Evolutionary conservation across 768 basidiomycete species (phyloP), one percentile per base, ranked within the genome.

Genomic region (Trametopsis cervina): DNA sequence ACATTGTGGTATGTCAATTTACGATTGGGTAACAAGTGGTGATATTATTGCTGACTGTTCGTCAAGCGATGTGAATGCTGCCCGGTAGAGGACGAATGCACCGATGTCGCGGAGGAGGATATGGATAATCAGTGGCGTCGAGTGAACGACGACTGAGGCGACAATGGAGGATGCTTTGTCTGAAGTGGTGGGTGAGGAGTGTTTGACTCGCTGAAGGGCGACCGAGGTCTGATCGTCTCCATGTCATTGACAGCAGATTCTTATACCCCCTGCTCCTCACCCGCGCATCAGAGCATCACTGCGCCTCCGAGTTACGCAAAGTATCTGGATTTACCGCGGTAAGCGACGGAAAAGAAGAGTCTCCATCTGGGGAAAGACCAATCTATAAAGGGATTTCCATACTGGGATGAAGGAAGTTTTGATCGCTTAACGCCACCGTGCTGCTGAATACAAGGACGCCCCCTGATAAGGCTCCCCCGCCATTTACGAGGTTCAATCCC

Each of bases 1-100:
- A 57, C 65, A 66, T 66, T 33, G 35, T 47, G 40, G 42, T 46
- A 22, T 26, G 47, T 33, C 15, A 41, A 42, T n/a, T 7, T 2
- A n/a, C 17, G 38, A 18, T 9, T 36, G 36, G 17, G 9, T 40
- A n/a, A n/a, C n/a, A n/a, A n/a, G 7, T 15, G 29, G 15, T 33
- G 15, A 33, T 7, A 33, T 33, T 7, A 7, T 33, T 33, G 29
- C 29, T 33, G 29, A 33, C 29, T 7, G 7, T 33, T 15, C 29
- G 29, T 15, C 29, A 33, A 33, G 29, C 29, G 6, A 29, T 43
- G 24, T 21, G 18, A 47, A 40, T 42, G 48, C 41, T 33, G 42
- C 42, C 27, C 21, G 52, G 22, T 39, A 12, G 22, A 5, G 40
- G 48, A 26, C 21, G 13, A 40, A 7, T 46, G 35, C n/a, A 39